Conservation (phyloP, 1,284 basidiomycete genomes). For the Phaffia rhodozyma region DNA sequence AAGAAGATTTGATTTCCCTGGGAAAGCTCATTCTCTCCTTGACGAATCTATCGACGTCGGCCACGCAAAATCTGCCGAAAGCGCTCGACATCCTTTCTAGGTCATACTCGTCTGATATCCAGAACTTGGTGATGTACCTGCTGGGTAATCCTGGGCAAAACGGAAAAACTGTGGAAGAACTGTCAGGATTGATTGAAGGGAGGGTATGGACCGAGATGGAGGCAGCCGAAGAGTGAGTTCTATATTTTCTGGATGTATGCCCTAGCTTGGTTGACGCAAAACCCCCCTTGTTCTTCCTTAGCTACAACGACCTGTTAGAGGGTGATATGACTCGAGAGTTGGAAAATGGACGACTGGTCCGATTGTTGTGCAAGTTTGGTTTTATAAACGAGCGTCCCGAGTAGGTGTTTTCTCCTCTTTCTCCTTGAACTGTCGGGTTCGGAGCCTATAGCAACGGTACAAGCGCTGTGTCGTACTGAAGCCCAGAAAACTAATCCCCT, state of each 20-base stretch:
- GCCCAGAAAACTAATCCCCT: constrained; percentile 4
- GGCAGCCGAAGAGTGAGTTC: constrained; percentile 57
- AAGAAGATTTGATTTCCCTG: constrained; percentile 79
- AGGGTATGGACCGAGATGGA: constrained; percentile 71
- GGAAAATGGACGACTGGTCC: constrained; percentile 91
- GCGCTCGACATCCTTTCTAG: constrained; percentile 64
- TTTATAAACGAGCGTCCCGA: constrained; percentile 98
- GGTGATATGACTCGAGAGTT: constrained; percentile 75
- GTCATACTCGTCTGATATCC: constrained; percentile 68
- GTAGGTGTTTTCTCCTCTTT: constrained; percentile 41
- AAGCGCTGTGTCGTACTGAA: not conserved
- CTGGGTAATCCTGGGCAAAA: constrained; percentile 50
- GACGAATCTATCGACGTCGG: constrained; percentile 42
- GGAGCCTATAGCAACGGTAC: no score
- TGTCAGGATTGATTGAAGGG: constrained; percentile 65
- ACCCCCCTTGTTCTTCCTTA: constrained; percentile 29
- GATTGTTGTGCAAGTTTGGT: constrained; percentile 84
- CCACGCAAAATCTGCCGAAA: constrained; percentile 54
- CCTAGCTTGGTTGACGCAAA: not conserved
- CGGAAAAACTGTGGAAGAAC: constrained; percentile 57
- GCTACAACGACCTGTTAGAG: constrained; percentile 71
- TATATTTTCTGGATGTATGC: not conserved
- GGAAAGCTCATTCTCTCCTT: constrained; percentile 75
- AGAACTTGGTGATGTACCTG: constrained; percentile 65
- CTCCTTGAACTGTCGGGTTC: not conserved